Evolutionary conservation across 2,329 filamentous ascomycete species (phyloP).

Genomic region (Fusarium sp.): DNA sequence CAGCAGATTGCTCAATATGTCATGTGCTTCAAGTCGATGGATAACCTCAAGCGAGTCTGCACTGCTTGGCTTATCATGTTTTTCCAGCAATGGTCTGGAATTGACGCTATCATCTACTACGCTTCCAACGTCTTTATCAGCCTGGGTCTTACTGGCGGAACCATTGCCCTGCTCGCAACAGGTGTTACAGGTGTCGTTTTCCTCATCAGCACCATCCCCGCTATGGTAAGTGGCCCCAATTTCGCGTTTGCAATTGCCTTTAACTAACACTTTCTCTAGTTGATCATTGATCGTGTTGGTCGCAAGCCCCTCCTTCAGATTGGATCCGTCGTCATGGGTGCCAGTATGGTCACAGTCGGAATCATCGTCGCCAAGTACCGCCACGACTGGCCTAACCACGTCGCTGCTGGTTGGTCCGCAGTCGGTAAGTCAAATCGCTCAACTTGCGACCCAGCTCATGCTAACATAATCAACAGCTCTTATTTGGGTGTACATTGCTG

Average conservation of each 20-base stretch:
- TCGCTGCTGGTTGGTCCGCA: constrained; percentile 55
- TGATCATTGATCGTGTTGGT: constrained; percentile 57
- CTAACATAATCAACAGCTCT: constrained; percentile 24
- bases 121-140: constrained; percentile 71
- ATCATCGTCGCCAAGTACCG: constrained; percentile 40
- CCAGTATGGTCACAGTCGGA: constrained; percentile 35
- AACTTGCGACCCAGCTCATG: accelerated
- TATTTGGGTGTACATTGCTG: constrained; percentile 65
- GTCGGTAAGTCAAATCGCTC: constrained; percentile 37
- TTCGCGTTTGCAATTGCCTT: accelerated
- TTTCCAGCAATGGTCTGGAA: constrained; percentile 61
- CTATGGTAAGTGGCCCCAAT: constrained; percentile 41
- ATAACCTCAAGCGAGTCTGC: constrained; percentile 72
- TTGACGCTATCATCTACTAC: constrained; percentile 58
- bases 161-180: constrained; percentile 72
- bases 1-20: constrained; percentile 63
- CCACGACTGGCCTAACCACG: constrained; percentile 49
- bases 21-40: constrained; percentile 51
- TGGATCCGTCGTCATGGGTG: constrained; percentile 55
- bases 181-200: constrained; percentile 79
- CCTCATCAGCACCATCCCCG: constrained; percentile 59
- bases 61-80: constrained; percentile 74
- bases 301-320: constrained; percentile 56
- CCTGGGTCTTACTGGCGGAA: constrained; percentile 72
- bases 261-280: background rate